Conservation (phyloP, 2,329 filamentous ascomycete genomes). For the Gaeumannomyces sp. region DNA sequence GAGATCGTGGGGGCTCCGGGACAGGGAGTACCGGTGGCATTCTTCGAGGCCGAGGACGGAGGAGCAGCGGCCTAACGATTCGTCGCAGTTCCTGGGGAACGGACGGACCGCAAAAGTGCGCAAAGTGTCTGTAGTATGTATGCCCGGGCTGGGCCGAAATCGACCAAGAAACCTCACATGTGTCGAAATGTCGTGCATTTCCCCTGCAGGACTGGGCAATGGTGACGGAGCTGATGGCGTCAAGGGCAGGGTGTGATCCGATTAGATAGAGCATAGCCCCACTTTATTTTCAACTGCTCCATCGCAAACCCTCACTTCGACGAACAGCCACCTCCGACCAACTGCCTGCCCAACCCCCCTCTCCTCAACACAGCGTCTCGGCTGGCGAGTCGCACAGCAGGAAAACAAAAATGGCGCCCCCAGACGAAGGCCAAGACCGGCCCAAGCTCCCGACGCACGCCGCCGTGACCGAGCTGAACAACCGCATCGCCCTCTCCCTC, state of each 20-base stretch:
- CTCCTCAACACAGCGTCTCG: too few relatives aligned
- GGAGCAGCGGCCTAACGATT: constrained; percentile 14
- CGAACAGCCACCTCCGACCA: not conserved
- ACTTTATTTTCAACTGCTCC: constrained; percentile 5
- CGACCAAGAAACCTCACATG: too few relatives aligned
- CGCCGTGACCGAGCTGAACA: constrained; percentile 32
- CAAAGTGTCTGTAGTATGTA: not conserved
- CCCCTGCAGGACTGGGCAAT: not conserved
- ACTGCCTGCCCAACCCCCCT: too few relatives aligned
- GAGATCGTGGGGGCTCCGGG: constrained; percentile 38
- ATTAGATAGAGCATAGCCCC: constrained; percentile 3
- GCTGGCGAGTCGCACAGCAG: not conserved
- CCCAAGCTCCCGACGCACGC: constrained; percentile 27
- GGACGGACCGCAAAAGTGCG: not conserved
- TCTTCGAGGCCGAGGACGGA: constrained; percentile 27
- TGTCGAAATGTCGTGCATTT: not conserved
- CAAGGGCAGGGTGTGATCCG: not conserved
- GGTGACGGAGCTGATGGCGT: not conserved
- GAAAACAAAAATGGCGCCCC: not conserved
- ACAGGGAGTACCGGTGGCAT: constrained; percentile 34
- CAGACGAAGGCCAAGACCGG: not conserved
- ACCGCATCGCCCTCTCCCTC: constrained; percentile 32
- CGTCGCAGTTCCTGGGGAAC: not conserved
- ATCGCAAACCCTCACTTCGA: not conserved
- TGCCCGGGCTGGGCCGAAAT: too few relatives aligned